phyloP scores from a whole-genome alignment of 306 rosid species.

The Trifolium dubium region DNA sequence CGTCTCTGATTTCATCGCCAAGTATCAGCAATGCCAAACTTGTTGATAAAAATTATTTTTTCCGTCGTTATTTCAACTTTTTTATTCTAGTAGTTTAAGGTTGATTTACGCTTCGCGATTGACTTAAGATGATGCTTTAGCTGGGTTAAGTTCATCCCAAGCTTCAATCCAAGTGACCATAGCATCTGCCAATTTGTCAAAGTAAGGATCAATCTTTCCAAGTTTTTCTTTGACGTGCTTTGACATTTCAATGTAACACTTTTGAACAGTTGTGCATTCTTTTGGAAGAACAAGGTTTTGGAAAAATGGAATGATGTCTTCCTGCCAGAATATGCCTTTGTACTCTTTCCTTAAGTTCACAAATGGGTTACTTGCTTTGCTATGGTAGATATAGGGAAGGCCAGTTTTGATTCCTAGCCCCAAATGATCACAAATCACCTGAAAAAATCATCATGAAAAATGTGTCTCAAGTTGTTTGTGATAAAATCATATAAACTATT shows the following conservation, averaged over 20 bases:
- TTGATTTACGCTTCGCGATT: not conserved
- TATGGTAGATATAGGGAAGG: conserved; percentile 69
- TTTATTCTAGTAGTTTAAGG: not conserved
- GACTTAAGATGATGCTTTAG: conserved; percentile 22
- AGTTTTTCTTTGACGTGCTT: conserved; percentile 91
- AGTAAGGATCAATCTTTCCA: conserved; percentile 80
- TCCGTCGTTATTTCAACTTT: not conserved
- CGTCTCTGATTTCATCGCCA: not conserved
- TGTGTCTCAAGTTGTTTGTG: conserved; percentile 4
- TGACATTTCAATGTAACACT: conserved; percentile 84
- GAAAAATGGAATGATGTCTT: conserved; percentile 55
- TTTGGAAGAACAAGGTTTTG: conserved; percentile 56
- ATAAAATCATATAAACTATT: not conserved
- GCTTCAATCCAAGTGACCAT: conserved; percentile 84
- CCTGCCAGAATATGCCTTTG: conserved; percentile 58
- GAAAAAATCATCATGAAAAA: conserved; percentile 1
- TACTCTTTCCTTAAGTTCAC: conserved; percentile 53
- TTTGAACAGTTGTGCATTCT: conserved; percentile 83
- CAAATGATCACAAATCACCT: conserved; percentile 85
- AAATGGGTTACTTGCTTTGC: conserved; percentile 56
- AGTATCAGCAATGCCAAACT: not conserved
- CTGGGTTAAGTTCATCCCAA: conserved; percentile 76
- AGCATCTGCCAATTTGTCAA: conserved; percentile 67
- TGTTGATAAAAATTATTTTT: not conserved
- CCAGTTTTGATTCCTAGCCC: conserved; percentile 91